Evolutionary conservation across 371 early-diverging fungal genomes (phyloP).

Genomic region (Mucor racemosus): DNA sequence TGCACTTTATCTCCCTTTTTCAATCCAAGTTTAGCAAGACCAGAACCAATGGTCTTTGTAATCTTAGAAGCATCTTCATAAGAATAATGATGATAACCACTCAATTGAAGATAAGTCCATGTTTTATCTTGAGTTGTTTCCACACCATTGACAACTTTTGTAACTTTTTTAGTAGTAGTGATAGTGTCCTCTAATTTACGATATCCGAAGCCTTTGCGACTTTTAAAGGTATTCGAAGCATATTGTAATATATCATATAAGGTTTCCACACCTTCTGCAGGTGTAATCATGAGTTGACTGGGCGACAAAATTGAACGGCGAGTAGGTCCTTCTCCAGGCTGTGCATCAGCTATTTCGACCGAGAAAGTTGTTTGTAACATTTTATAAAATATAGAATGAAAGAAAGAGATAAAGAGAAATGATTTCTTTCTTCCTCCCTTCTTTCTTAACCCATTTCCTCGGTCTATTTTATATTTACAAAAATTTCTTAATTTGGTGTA

Average conservation of each 20-base stretch:
- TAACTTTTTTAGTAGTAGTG: constrained; percentile 77
- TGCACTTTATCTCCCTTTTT: constrained; percentile 65
- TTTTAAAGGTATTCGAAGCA: constrained; percentile 46
- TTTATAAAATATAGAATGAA: neutral
- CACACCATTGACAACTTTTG: constrained; percentile 64
- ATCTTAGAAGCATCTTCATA: constrained; percentile 63
- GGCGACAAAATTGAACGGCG: constrained; percentile 65
- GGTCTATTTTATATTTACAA: neutral
- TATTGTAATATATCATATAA: constrained; percentile 71
- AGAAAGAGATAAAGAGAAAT: neutral
- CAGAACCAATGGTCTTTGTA: constrained; percentile 63
- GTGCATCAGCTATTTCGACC: constrained; percentile 43
- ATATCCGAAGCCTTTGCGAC: constrained; percentile 68
- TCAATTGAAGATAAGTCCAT: constrained; percentile 84
- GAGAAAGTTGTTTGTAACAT: constrained; percentile 28
- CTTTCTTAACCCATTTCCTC: neutral
- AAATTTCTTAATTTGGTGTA: neutral
- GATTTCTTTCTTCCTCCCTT: no score
- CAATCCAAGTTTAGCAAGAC: constrained; percentile 70
- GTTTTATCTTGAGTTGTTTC: constrained; percentile 72
- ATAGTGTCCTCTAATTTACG: constrained; percentile 68
- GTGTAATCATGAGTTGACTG: constrained; percentile 53
- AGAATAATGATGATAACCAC: constrained; percentile 68
- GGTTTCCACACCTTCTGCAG: constrained; percentile 64
- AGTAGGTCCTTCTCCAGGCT: constrained; percentile 51